phyloP scores from a whole-genome alignment of 352 stramenopile species.

The Globisporangium paroecandrum region DNA sequence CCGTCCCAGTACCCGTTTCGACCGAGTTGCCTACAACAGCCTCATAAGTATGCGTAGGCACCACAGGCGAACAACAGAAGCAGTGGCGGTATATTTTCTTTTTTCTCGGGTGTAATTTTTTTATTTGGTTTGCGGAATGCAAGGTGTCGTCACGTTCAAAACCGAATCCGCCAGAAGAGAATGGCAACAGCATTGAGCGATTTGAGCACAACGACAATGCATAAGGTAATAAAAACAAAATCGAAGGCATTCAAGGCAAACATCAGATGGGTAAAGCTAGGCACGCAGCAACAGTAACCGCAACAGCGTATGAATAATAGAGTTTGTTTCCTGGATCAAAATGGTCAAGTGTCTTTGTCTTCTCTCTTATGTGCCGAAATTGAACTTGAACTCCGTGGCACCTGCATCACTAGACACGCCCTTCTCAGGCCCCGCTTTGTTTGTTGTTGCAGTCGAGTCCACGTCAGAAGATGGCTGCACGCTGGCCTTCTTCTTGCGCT shows the following conservation, averaged over 20 bases:
- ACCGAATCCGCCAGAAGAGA: neutral
- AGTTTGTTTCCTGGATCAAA: neutral
- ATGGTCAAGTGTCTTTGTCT: neutral
- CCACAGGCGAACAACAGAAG: neutral
- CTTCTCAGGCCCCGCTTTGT: neutral
- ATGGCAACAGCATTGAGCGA: neutral
- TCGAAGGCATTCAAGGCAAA: neutral
- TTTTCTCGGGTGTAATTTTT: neutral
- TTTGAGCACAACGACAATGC: neutral
- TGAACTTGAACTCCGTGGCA: constrained; percentile 14
- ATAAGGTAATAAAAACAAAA: neutral
- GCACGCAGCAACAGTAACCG: too few relatives aligned
- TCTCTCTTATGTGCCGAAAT: constrained; percentile 6
- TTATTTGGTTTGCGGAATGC: neutral
- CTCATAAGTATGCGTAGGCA: constrained; percentile 4
- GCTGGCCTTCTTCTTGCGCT: constrained; percentile 24
- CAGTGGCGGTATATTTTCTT: neutral
- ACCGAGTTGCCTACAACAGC: constrained; percentile 2
- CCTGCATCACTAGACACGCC: neutral
- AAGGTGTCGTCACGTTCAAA: neutral
- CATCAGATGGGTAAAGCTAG: neutral
- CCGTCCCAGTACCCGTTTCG: neutral
- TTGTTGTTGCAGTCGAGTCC: neutral
- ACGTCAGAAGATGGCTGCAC: neutral
- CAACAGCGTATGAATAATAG: neutral